Evolutionary conservation across 1,284 basidiomycete genomes (phyloP), one percentile per base, ranked within the genome.

Genomic region (Ganoderma boninense): DNA sequence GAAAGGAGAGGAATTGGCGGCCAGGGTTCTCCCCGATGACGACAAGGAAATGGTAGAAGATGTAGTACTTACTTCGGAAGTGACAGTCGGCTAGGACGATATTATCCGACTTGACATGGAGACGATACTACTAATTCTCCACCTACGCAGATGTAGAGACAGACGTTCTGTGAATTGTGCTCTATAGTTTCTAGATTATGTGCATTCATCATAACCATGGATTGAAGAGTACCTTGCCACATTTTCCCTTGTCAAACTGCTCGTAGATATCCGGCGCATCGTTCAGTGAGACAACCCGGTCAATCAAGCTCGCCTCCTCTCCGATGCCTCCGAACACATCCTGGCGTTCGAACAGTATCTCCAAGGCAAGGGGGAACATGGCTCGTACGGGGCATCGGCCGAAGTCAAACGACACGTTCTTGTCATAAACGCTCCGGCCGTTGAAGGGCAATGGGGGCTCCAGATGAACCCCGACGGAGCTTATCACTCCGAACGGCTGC

Each of bases 381-480:
- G 92, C 89, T 18, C 92, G 87, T 8, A 95, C 95, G 20, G 95
- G 95, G 78, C 96, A 97, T 20, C 96, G 87, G 11, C 96, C 96
- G 78, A 96, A 96, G 75, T 93, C 91, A 66, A 95, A 83, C 1
- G 90, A 91, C 6, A 92, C 86, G 77, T 96, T 97, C 82, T 96
- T 96, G 82, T 90, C 86, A 81, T 97, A 97, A 56, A 95, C 80
- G 59, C 90, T 83, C 10, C 84, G 81, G 16, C 92, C 91, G 8
- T 84, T 88, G 74, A 90, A 90, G 0, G 92, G 92, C 42, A 93
- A 73, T 11, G 80, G 84, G 0, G 83, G 83, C 59, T 81, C 83
- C 67, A 88, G 86, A 70, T 92, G 91, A 18, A 95, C 92, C 7
- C 95, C 95, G 26, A 95, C 93, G 6, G 92, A 94, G 43, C 87